Evolutionary conservation across 495 filamentous ascomycete genomes (phyloP).

Genomic region (Podospora bellae-mahoneyi): DNA sequence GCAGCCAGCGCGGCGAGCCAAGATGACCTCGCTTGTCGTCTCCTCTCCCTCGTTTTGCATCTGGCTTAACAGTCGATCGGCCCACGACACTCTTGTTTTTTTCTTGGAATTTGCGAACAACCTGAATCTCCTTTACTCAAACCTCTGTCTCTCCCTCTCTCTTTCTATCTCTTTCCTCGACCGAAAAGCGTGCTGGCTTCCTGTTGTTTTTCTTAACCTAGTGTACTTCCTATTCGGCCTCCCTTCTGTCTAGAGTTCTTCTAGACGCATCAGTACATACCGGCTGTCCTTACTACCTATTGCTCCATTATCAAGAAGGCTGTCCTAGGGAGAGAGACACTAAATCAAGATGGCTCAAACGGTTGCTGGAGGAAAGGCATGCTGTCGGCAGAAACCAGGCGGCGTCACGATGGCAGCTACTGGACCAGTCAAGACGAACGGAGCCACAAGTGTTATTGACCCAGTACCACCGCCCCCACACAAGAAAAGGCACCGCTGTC

Average conservation of each 20-base stretch:
- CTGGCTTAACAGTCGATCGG: background rate
- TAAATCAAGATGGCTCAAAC: background rate
- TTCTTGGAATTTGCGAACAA: slow-evolving; percentile 1
- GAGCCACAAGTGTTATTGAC: background rate
- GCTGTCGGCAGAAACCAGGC: background rate
- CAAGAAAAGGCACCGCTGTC: background rate
- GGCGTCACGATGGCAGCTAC: background rate
- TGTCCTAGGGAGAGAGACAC: background rate
- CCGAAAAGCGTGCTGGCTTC: slow-evolving; percentile 1
- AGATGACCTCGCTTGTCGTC: slow-evolving; percentile 2
- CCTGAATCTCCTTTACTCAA: background rate
- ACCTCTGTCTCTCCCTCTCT: background rate
- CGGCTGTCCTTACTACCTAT: background rate
- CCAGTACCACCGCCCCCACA: background rate
- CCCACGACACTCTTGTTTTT: background rate
- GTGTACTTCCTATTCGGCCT: background rate
- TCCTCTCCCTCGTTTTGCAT: background rate
- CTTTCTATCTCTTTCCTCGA: background rate
- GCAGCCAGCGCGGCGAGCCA: background rate
- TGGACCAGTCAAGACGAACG: background rate
- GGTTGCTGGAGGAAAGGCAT: background rate
- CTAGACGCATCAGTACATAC: background rate
- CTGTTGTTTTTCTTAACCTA: background rate
- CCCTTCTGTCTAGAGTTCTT: background rate
- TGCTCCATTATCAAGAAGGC: background rate